Evolutionary conservation across 306 rosid species (phyloP).

Genomic region (Morella rubra): DNA sequence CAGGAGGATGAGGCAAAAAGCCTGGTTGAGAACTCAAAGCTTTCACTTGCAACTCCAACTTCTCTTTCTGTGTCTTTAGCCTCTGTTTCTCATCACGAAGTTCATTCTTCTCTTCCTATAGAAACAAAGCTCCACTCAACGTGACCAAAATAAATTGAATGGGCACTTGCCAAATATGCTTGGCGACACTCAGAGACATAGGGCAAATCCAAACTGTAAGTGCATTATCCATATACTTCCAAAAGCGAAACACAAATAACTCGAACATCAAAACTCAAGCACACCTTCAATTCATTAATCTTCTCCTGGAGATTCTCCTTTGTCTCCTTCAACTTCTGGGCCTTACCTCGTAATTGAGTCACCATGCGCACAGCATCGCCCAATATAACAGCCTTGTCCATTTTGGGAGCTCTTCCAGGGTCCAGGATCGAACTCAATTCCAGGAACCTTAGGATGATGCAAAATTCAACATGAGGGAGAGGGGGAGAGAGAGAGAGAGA

Average conservation of each 20-base stretch:
- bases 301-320: conserved; percentile 54
- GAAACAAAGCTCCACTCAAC: conserved; percentile 17
- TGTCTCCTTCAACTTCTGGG: conserved; percentile 59
- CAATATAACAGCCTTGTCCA: conserved; percentile 73
- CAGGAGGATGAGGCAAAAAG: conserved; percentile 56
- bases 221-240: conserved; percentile 1
- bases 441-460: conserved; percentile 58
- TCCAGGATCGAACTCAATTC: conserved; percentile 80
- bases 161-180: background rate
- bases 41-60: conserved; percentile 58
- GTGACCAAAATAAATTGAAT: background rate
- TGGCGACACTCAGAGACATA: background rate
- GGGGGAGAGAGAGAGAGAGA: conserved; percentile 31
- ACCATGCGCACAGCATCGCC: conserved; percentile 68
- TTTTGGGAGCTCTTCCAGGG: conserved; percentile 76
- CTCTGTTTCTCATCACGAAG: conserved; percentile 90
- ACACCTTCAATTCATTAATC: conserved; percentile 80
- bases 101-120: conserved; percentile 89
- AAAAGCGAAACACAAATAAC: background rate
- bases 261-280: conserved; percentile 1
- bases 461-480: conserved; percentile 37
- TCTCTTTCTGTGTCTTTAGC: conserved; percentile 78
- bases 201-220: background rate
- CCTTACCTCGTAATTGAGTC: conserved; percentile 64
- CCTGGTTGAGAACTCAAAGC: conserved; percentile 46